Evolutionary conservation across 768 basidiomycete genomes (phyloP).

Genomic region (Russula olivacea): DNA sequence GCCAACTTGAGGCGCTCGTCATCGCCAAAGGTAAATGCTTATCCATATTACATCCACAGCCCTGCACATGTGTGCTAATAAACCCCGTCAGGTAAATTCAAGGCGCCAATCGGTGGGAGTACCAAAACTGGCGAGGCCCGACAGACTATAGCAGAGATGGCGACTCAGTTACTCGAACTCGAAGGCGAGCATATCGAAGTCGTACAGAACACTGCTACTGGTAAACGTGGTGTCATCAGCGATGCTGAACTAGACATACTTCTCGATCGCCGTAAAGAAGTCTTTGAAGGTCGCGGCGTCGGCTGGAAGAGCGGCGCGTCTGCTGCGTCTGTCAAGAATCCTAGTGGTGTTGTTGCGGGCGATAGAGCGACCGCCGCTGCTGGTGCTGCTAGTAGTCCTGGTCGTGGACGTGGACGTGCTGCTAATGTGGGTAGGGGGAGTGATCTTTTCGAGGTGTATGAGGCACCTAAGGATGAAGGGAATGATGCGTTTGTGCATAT

Average conservation of each 20-base stretch:
- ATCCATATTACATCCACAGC: too few relatives aligned
- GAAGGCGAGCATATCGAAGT: slow-evolving; percentile 90
- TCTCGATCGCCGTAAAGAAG: slow-evolving; percentile 70
- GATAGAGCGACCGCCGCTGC: not conserved
- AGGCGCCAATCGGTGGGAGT: slow-evolving; percentile 53
- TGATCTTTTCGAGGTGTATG: slow-evolving; percentile 71
- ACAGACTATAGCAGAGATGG: slow-evolving; percentile 75
- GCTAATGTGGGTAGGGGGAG: slow-evolving; percentile 38
- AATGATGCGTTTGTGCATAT: slow-evolving; percentile 67
- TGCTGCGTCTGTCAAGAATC: slow-evolving; percentile 29
- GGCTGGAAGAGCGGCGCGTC: slow-evolving; percentile 59
- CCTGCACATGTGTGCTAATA: not conserved
- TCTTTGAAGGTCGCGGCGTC: slow-evolving; percentile 61
- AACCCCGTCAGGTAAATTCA: slow-evolving; percentile 65
- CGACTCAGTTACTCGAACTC: slow-evolving; percentile 65
- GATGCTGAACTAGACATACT: slow-evolving; percentile 77
- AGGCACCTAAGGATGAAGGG: slow-evolving; percentile 55
- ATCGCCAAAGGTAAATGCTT: slow-evolving; percentile 72
- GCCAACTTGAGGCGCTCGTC: slow-evolving; percentile 88
- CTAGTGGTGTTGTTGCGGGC: slow-evolving; percentile 4
- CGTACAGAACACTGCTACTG: slow-evolving; percentile 65
- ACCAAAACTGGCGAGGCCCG: slow-evolving; percentile 38
- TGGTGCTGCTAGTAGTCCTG: not conserved
- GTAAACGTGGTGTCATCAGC: slow-evolving; percentile 67
- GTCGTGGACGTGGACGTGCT: not conserved